Percentiles rank a stretch among this genome's conserved stretches.
phyloP scores from a whole-genome alignment of 768 basidiomycete species.

The Floccularia luteovirens region DNA sequence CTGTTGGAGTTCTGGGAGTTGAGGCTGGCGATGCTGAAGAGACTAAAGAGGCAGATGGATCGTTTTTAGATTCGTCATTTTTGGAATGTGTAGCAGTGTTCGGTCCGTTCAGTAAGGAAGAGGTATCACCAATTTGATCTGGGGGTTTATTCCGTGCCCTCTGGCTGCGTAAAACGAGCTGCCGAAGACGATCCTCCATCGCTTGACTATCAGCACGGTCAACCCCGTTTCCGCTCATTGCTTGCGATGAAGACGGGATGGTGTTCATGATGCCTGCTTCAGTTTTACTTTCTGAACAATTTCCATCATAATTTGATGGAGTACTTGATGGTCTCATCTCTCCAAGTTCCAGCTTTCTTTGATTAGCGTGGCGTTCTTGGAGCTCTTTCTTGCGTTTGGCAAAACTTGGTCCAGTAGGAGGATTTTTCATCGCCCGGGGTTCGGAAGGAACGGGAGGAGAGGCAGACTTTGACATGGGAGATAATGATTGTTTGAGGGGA shows the following conservation, averaged over 20 bases:
- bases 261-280: too few species aligned
- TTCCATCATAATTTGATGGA: background rate
- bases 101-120: too few species aligned
- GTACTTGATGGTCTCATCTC: background rate
- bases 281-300: too few species aligned
- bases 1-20: constrained; percentile 5
- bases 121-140: too few species aligned
- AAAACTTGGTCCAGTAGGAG: constrained; percentile 29
- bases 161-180: constrained; percentile 30
- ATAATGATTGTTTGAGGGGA: too few species aligned
- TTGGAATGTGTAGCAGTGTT: too few species aligned
- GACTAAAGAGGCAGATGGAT: background rate
- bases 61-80: background rate
- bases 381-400: constrained; percentile 37
- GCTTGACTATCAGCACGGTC: constrained; percentile 18
- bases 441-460: constrained; percentile 21
- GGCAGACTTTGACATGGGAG: constrained; percentile 4
- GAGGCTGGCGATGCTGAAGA: constrained; percentile 4
- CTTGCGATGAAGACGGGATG: background rate
- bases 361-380: constrained; percentile 32
- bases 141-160: constrained; percentile 14
- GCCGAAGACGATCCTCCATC: constrained; percentile 34
- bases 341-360: constrained; percentile 26
- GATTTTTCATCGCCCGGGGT: constrained; percentile 28
- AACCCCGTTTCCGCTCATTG: background rate